These are phyloP conservation scores for Adiantum capillusveneris DNA, from an alignment of 75 land plant species.

Conservation along the genomic window DNA sequence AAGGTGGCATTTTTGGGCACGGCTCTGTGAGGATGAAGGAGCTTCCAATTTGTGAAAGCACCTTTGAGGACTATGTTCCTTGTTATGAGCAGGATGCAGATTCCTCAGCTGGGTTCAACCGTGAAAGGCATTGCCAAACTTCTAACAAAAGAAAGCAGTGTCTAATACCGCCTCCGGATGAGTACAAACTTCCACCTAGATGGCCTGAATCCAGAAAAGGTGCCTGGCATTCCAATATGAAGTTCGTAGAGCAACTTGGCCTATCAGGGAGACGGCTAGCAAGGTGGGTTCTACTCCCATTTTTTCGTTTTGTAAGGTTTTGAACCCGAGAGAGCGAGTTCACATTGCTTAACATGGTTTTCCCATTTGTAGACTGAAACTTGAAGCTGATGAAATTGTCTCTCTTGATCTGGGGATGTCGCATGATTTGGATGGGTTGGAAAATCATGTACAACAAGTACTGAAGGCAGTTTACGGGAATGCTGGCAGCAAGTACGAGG, in stretches of 20 bases:
- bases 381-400: too few species aligned
- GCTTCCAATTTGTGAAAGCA: slow-evolving; percentile 35
- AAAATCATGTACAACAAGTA: too few species aligned
- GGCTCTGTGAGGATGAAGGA: slow-evolving; percentile 29
- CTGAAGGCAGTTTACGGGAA: too few species aligned
- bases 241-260: slow-evolving; percentile 34
- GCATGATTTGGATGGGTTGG: too few species aligned
- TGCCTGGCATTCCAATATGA: slow-evolving; percentile 60
- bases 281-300: neutral
- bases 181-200: slow-evolving; percentile 58
- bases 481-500: too few species aligned
- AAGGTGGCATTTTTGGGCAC: slow-evolving; percentile 30
- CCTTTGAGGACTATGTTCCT: slow-evolving; percentile 53
- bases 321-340: too few species aligned
- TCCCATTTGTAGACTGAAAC: too few species aligned
- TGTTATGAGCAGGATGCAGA: slow-evolving; percentile 46
- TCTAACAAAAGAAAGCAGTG: slow-evolving; percentile 29
- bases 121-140: slow-evolving; percentile 55
- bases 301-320: too few species aligned
- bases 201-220: slow-evolving; percentile 70
- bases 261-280: too few species aligned
- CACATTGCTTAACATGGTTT: too few species aligned
- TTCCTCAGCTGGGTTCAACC: slow-evolving; percentile 31
- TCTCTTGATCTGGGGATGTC: too few species aligned
- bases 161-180: slow-evolving; percentile 63